Conservation (phyloP, 345 rosid species). For the Gossypium stocksii region DNA sequence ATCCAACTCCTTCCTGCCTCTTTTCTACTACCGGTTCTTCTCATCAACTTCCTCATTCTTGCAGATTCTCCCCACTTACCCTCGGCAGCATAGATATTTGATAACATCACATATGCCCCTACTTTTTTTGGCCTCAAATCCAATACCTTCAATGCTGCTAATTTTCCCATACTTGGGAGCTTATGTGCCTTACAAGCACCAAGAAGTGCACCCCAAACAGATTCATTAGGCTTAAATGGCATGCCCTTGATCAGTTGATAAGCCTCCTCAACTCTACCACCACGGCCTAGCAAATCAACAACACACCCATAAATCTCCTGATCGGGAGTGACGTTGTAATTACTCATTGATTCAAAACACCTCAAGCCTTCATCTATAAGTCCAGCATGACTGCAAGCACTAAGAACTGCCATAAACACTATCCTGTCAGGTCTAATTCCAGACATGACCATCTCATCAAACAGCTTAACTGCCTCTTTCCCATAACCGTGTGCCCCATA, state of each 20-base stretch:
- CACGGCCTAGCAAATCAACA: constrained; percentile 84
- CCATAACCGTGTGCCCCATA: constrained; percentile 83
- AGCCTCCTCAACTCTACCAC: constrained; percentile 83
- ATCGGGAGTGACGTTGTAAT: constrained; percentile 45
- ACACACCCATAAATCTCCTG: constrained; percentile 74
- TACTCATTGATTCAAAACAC: constrained; percentile 56
- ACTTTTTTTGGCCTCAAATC: constrained; percentile 58
- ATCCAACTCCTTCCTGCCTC: constrained; percentile 91
- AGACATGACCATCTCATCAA: constrained; percentile 70
- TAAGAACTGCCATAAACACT: constrained; percentile 80
- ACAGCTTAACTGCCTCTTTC: constrained; percentile 58
- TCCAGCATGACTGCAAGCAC: constrained; percentile 89
- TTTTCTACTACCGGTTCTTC: constrained; percentile 54
- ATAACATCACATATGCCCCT: constrained; percentile 64
- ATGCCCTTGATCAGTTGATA: constrained; percentile 57
- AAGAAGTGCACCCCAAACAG: constrained; percentile 82
- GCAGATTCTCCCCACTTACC: constrained; percentile 73
- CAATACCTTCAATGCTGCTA: constrained; percentile 60
- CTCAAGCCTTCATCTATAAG: constrained; percentile 73
- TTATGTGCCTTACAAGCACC: constrained; percentile 76
- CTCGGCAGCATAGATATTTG: constrained; percentile 75
- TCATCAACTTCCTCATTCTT: constrained; percentile 56
- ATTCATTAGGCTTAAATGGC: constrained; percentile 74
- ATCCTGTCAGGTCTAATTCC: constrained; percentile 71
- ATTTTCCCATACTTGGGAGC: constrained; percentile 45